Percentiles rank a stretch among this genome's conserved stretches.
phyloP scores from a whole-genome alignment of 2,329 filamentous ascomycete species.

The Mycosphaerella sp. region DNA sequence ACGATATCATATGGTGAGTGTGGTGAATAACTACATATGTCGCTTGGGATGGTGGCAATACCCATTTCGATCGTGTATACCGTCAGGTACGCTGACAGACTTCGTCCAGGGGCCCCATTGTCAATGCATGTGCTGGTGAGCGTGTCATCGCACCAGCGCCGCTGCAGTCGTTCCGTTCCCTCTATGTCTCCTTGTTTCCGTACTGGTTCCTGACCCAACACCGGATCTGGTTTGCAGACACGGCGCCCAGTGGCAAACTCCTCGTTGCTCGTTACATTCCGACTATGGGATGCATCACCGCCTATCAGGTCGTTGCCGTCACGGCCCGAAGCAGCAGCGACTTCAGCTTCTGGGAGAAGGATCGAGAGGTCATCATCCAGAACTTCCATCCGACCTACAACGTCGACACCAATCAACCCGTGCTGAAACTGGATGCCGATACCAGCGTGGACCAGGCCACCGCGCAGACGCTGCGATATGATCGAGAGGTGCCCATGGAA shows the following conservation, averaged over 20 bases:
- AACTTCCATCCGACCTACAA: slow-evolving; percentile 53
- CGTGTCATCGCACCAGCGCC: slow-evolving; percentile 51
- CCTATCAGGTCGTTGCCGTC: slow-evolving; percentile 66
- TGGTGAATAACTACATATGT: not conserved
- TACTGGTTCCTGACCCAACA: slow-evolving; percentile 77
- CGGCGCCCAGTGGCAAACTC: slow-evolving; percentile 64
- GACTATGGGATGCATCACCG: slow-evolving; percentile 68
- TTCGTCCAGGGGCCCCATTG: slow-evolving; percentile 51
- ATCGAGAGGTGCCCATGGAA: slow-evolving; percentile 51
- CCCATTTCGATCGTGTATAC: not conserved
- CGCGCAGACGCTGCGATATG: slow-evolving; percentile 23
- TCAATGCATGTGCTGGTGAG: slow-evolving; percentile 62
- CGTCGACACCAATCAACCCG: slow-evolving; percentile 68
- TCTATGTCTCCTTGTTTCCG: slow-evolving; percentile 68
- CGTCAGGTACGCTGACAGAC: not conserved
- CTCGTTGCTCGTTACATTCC: slow-evolving; percentile 72
- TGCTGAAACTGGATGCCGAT: slow-evolving; percentile 42
- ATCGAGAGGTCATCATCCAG: slow-evolving; percentile 40
- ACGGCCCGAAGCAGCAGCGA: slow-evolving; percentile 54
- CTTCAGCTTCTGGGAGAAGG: slow-evolving; percentile 58
- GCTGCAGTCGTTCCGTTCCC: slow-evolving; percentile 58
- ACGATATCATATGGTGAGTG: slow-evolving; percentile 44
- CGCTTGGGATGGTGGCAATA: not conserved
- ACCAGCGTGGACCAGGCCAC: slow-evolving; percentile 20
- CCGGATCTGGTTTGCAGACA: slow-evolving; percentile 82